Percentiles rank a stretch among this genome's conserved stretches.
Evolutionary conservation across 306 rosid genomes (phyloP).

Genomic region (Chamaecrista fasciculata): DNA sequence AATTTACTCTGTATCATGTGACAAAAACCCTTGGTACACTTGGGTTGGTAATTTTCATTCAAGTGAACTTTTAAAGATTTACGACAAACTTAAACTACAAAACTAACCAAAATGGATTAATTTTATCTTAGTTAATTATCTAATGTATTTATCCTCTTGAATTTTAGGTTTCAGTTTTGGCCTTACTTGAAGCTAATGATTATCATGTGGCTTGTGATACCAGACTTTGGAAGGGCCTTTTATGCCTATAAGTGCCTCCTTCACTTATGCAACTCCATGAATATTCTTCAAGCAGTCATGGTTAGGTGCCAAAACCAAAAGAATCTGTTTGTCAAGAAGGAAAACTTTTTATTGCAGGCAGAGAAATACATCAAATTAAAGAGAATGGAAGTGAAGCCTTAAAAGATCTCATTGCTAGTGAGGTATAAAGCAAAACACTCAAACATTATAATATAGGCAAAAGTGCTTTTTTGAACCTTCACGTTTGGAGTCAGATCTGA

Average conservation of each 20-base stretch:
- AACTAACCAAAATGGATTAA: background rate
- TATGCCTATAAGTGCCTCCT: conserved; percentile 40
- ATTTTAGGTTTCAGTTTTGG: conserved; percentile 53
- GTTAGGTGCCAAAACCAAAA: conserved; percentile 28
- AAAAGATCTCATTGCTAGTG: conserved; percentile 43
- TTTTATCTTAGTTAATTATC: too few relatives aligned
- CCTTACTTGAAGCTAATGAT: conserved; percentile 48
- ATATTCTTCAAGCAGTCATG: conserved; percentile 7
- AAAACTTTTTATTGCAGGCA: conserved; percentile 35
- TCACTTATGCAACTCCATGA: conserved; percentile 21
- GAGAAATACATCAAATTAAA: conserved; percentile 42
- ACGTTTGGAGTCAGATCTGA: too few relatives aligned
- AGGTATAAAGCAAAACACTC: conserved; percentile 33
- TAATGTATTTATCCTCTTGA: background rate
- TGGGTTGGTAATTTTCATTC: background rate
- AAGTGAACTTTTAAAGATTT: background rate
- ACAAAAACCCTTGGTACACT: too few relatives aligned
- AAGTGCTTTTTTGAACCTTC: too few relatives aligned
- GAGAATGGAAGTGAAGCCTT: conserved; percentile 53
- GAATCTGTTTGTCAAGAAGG: conserved; percentile 30
- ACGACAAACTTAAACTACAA: background rate
- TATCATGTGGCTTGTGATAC: conserved; percentile 39
- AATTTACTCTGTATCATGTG: background rate
- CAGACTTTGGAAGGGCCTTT: conserved; percentile 52
- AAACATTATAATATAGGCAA: too few relatives aligned